phyloP scores from a whole-genome alignment of 345 rosid species.

The Populus euphratica region DNA sequence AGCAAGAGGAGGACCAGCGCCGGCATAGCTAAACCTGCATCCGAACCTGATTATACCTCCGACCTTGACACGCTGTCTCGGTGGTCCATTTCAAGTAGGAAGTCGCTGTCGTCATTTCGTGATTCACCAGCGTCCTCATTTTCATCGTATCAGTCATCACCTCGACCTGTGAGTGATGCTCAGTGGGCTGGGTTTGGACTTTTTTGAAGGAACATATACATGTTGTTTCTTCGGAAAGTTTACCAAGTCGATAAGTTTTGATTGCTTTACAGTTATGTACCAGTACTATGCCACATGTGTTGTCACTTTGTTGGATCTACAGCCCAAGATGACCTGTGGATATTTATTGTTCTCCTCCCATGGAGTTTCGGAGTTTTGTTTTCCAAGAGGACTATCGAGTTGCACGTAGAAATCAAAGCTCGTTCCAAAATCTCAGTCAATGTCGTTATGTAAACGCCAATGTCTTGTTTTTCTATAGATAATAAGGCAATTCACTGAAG shows the following conservation, averaged over 20 bases:
- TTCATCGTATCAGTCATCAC: slow-evolving; percentile 63
- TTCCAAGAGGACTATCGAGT: background rate
- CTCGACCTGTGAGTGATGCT: slow-evolving; percentile 44
- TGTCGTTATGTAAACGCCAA: background rate
- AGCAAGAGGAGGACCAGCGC: slow-evolving; percentile 28
- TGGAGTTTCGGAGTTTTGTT: background rate
- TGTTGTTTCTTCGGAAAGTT: background rate
- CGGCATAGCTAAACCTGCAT: slow-evolving; percentile 14
- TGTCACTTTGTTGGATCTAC: background rate
- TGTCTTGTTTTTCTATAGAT: background rate
- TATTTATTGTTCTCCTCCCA: background rate
- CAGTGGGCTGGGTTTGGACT: slow-evolving; percentile 79
- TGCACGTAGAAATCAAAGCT: background rate
- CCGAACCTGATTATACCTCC: slow-evolving; percentile 35
- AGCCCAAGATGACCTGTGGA: slow-evolving; percentile 7
- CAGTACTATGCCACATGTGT: background rate
- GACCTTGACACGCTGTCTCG: slow-evolving; percentile 46
- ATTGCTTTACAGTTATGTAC: background rate
- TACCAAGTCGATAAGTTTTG: background rate
- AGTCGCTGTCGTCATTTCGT: slow-evolving; percentile 47
- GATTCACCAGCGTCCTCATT: slow-evolving; percentile 57
- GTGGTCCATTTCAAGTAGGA: slow-evolving; percentile 61
- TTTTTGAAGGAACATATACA: slow-evolving; percentile 25
- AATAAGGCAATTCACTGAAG: background rate
- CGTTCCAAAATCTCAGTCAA: too few species aligned